These are phyloP conservation scores for Penicillium soppii DNA, from an alignment of 495 filamentous ascomycete species.

Conservation along the genomic window DNA sequence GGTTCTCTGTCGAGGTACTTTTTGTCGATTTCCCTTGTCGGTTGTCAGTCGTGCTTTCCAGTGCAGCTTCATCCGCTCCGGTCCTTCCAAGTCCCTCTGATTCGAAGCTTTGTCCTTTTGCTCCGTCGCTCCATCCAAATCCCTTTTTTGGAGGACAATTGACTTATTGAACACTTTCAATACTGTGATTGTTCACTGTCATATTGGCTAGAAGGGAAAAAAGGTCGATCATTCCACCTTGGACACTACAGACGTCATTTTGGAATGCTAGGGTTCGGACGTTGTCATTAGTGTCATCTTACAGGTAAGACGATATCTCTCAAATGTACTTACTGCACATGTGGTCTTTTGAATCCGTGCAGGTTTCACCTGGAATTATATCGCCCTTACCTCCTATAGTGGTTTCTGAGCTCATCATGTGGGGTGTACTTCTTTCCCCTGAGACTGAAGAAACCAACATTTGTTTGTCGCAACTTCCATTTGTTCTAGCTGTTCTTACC, in stretches of 20 bases:
- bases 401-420: slow-evolving; percentile 8
- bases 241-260: slow-evolving; percentile 27
- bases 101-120: slow-evolving; percentile 32
- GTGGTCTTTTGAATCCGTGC: neutral
- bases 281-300: slow-evolving; percentile 23
- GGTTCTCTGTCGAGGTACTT: slow-evolving; percentile 9
- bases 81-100: slow-evolving; percentile 36
- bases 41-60: slow-evolving; percentile 14
- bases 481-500: neutral
- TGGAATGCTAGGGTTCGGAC: slow-evolving; percentile 27
- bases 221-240: slow-evolving; percentile 22
- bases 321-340: neutral
- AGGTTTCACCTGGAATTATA: neutral
- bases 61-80: slow-evolving; percentile 34
- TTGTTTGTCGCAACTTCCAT: slow-evolving; percentile 2
- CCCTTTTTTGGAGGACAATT: slow-evolving; percentile 18
- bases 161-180: slow-evolving; percentile 11
- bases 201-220: slow-evolving; percentile 12
- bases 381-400: slow-evolving; percentile 1
- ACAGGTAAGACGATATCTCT: slow-evolving; percentile 25
- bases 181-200: slow-evolving; percentile 9
- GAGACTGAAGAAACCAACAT: neutral
- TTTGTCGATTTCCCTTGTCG: slow-evolving; percentile 7
- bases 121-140: slow-evolving; percentile 20
- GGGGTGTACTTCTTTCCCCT: slow-evolving; percentile 4